Conservation (phyloP, 768 basidiomycete species). For the Boletus edulis region DNA sequence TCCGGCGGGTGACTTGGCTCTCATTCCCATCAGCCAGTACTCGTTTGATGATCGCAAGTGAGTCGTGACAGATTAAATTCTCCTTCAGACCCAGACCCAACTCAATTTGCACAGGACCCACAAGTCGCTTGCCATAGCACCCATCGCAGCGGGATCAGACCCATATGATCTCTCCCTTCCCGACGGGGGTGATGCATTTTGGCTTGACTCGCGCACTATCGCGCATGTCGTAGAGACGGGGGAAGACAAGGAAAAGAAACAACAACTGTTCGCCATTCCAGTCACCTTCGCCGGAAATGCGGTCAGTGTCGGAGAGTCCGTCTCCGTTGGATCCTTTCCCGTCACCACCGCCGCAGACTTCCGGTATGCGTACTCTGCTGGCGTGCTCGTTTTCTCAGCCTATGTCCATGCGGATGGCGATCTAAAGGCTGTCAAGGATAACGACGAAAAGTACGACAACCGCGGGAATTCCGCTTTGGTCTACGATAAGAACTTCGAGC, state of each 20-base stretch:
- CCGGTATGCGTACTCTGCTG: constrained; percentile 53
- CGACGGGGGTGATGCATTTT: constrained; percentile 74
- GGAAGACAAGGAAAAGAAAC: constrained; percentile 45
- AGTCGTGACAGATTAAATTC: constrained; percentile 22
- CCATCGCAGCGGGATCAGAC: constrained; percentile 49
- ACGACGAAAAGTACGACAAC: constrained; percentile 70
- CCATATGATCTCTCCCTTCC: constrained; percentile 58
- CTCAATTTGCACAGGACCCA: constrained; percentile 49
- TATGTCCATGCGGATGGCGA: constrained; percentile 76
- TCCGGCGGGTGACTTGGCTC: constrained; percentile 60
- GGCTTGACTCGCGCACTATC: constrained; percentile 71
- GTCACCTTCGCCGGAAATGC: constrained; percentile 41
- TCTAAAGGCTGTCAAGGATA: constrained; percentile 61
- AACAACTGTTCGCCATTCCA: constrained; percentile 60
- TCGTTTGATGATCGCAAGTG: constrained; percentile 75
- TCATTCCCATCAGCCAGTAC: constrained; percentile 66
- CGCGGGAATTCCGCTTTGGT: constrained; percentile 72
- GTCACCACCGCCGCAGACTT: constrained; percentile 70
- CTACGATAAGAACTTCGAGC: constrained; percentile 63
- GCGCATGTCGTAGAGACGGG: constrained; percentile 59
- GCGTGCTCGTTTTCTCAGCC: constrained; percentile 80
- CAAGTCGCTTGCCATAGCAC: constrained; percentile 62
- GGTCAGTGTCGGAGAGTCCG: constrained; percentile 36
- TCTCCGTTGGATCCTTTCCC: constrained; percentile 62
- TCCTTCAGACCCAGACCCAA: neutral